Evolutionary conservation across 2,329 filamentous ascomycete species (phyloP), one percentile per base, ranked within the genome.

Genomic region (Calonectria pteridis): DNA sequence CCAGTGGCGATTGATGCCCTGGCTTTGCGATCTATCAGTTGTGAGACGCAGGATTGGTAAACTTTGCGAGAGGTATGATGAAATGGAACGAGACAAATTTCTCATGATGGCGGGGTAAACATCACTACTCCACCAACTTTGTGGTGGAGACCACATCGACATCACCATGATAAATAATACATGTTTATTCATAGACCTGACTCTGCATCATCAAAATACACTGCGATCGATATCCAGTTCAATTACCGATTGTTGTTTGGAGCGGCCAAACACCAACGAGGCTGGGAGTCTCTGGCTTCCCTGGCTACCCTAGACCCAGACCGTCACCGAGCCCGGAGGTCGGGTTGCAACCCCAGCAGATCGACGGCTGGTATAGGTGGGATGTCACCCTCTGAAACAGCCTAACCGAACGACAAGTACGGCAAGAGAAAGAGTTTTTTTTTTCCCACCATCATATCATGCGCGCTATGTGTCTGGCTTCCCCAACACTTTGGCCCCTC

Each of bases 21-120:
- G 3, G 3, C 20, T 29, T 14, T 20, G 37, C n/a, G 26, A 11
- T n/a, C n/a, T 31, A 29, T 58, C 14, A 26, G 18, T 20, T 28
- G 40, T 9, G n/a, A 18, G 26, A 23, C 4, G 28, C 58, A 29
- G 20, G 26, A 14, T 14, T 23, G 5, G 9, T 18, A 35, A 37
- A 1, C 6, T n/a, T 6, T 20, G n/a, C 14, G 46, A 37, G 33
- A 37, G 49, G n/a, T 50, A 40, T 53, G 64, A 53, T 35, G 29
- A 18, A 4, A 23, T 37, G 13, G 49, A 43, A 33, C 18, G 51
- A 37, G 55, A 16, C 37, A 69, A 69, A 69, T 50, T 62, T 69
- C 43, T 62, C 66, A 69, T 69, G 66, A 62, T 50, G 40, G 66
- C 66, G 66, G 66, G 66, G 66, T 69, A 69, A 16, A 13, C 28